Base-by-base conservation (phyloP, 345 rosid species). In the Eucalyptus tenuipes region DNA sequence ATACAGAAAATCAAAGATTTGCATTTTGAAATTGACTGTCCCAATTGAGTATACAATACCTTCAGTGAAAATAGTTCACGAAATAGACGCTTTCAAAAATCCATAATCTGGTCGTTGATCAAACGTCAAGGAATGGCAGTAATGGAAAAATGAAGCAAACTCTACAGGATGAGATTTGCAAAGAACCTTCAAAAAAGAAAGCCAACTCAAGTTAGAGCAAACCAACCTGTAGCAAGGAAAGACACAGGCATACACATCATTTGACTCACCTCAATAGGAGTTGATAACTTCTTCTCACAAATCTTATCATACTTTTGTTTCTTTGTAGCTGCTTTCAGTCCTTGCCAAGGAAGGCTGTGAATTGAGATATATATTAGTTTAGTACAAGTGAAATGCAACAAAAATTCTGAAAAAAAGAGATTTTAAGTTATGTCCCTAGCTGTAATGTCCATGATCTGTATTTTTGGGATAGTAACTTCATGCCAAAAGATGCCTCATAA, bases 341-440 rank as follows among this genome's bases (percentile, higher is more conserved):
- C 99, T 93, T 95, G 99, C 99, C 98, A 97, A 13, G 99, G 99
- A 88, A 97, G 98, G 93, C 98, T 97, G 80, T 20, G 86, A 17
- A 61, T 50, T 52, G 68, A 66, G 68, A 66, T 24, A 86, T 52
- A 75, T 29, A 55, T 49, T 75, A 66, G 52, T 45, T 31, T 80
- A 88, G 52, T 22, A 37, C 79, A 84, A 47, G 45, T 17, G 71
- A 47, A 66, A 68, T 40, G 29, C 15, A 75, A 75, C 29, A 22
- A 75, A 37, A 75, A 20, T 40, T 75, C 27, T 37, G 84, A 25
- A 31, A 33, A 75, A 75, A 75, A 68, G n/a, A 40, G 84, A 75
- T 40, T 75, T 75, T 40, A 40, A 22, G 82, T 75, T 47, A 75
- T 40, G 84, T 75, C 29, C 47, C 84, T 75, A 40, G 84, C 11